Evolutionary conservation across 2,329 filamentous ascomycete genomes (phyloP), one percentile per base, ranked within the genome.

Genomic region (Thielaviopsis musarum): DNA sequence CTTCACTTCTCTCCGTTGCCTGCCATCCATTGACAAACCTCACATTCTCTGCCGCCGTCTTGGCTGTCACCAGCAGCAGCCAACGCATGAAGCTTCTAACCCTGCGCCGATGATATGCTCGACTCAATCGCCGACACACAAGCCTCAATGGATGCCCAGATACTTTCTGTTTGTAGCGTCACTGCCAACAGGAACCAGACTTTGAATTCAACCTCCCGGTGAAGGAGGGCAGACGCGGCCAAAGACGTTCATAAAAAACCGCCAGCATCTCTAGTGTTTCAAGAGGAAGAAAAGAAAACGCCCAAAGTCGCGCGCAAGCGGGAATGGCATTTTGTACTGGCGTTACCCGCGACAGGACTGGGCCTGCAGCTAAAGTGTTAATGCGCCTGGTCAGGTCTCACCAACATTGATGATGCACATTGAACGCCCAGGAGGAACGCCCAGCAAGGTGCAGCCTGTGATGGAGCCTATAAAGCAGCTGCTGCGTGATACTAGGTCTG

Each of bases 231-330:
- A 72, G 62, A 75, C 83, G 79, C 88, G 88, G 80, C 86, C 88
- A 95, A 96, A 95, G 60, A 82, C 73, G 91, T 88, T 84, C 94
- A 88, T 79, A 77, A 78, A 95, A 96, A 96, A 95, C 82, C 82
- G 63, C 59, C 62, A 60, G 61, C 58, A 52, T 59, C 55, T 59
- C 58, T 58, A 66, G 66, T 67, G 80, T 77, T 71, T 51, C 65
- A 66, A 68, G 65, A 65, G 66, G 65, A 65, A 59, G 63, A 62
- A 65, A 78, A 81, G 82, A 81, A 65, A 73, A 66, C 62, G 68
- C 65, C 38, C 22, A 30, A 38, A 56, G 38, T 51, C 49, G 66
- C 66, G 63, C 65, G 62, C 63, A 66, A 69, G 66, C 65, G 66
- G 63, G 65, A 66, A 45, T 51, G 45, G 53, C 45, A 22, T 17